Base-by-base conservation (phyloP, 140 eudicot genomes). In the Flaveria floridana region DNA sequence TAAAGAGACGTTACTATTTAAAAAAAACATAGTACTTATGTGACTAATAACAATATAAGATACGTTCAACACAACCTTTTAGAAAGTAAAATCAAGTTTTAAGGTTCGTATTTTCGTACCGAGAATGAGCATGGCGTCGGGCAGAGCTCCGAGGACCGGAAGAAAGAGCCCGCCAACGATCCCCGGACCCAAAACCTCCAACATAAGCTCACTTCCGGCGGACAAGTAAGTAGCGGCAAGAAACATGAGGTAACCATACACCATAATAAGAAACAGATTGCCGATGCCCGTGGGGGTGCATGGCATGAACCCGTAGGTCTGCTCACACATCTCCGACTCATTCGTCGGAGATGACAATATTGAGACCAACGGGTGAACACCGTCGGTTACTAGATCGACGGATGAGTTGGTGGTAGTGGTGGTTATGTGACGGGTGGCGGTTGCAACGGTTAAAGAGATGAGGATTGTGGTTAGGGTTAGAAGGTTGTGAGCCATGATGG, bases 71-170 rank as follows among this genome's bases (percentile, higher is more conserved):
- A 34, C 39, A 34, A 34, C 39, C 7, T 5, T 28, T 14, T 12
- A 76, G 41, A 66, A 23, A 20, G 21, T 26, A 9, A 7, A 63
- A 61, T 47, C 3, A 21, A 23, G 9, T 57, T 39, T 6, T 12
- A 65, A 34, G 56, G 73, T 64, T 75, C 34, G 18, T 7, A 18
- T 48, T 34, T 15, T 16, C 14, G 6, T 86, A 91, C 97, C 97
- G n/a, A 89, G 87, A 74, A 91, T 91, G 47, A 91, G 91, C 89
- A 91, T 56, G 62, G 97, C 97, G 73, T 91, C 97, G 3, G 97
- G 97, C 72, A 91, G 94, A 46, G 96, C 97, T 1, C 97, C 97
- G 68, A 91, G 96, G 19, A 84, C 50, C 0, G 97, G 97, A 66
- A 91, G 94, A 44, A 91, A 85, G 20, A 91, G 91, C 0, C 97